Conservation (phyloP, 192 early-diverging fungal species). For the Dissophora ornata region DNA sequence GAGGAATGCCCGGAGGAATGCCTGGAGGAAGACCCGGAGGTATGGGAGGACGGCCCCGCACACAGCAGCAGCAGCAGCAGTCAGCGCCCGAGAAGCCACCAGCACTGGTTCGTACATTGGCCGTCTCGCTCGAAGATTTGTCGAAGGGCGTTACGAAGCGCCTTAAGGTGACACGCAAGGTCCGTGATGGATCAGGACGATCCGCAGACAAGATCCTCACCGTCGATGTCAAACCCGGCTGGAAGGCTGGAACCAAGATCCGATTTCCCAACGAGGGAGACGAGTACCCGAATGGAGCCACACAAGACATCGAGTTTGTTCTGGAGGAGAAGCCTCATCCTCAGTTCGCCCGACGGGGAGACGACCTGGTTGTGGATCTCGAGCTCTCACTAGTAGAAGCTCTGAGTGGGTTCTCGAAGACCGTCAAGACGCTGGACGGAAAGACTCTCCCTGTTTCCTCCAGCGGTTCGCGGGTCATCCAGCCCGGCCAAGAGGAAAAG, state of each 20-base stretch:
- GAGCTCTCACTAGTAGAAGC: slow-evolving; percentile 83
- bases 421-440: slow-evolving; percentile 82
- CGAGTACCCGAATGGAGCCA: slow-evolving; percentile 77
- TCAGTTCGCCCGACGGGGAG: slow-evolving; percentile 88
- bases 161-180: slow-evolving; percentile 89
- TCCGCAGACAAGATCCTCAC: slow-evolving; percentile 84
- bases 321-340: slow-evolving; percentile 93
- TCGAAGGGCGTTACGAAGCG: slow-evolving; percentile 91
- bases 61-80: slow-evolving; percentile 30
- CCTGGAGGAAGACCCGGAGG: slow-evolving; percentile 14
- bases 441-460: slow-evolving; percentile 74
- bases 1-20: slow-evolving; percentile 38
- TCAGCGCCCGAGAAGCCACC: slow-evolving; percentile 59
- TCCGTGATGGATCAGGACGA: slow-evolving; percentile 57
- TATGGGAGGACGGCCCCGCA: slow-evolving; percentile 6
- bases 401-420: slow-evolving; percentile 80
- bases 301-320: slow-evolving; percentile 95
- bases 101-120: slow-evolving; percentile 77
- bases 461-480: slow-evolving; percentile 63
- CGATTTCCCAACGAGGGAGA: slow-evolving; percentile 91
- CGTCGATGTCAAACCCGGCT: slow-evolving; percentile 91
- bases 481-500: slow-evolving; percentile 79
- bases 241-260: slow-evolving; percentile 99
- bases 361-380: slow-evolving; percentile 77
- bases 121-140: slow-evolving; percentile 90